Base-by-base conservation (phyloP, 306 rosid species). In the Crataegus laevigata region DNA sequence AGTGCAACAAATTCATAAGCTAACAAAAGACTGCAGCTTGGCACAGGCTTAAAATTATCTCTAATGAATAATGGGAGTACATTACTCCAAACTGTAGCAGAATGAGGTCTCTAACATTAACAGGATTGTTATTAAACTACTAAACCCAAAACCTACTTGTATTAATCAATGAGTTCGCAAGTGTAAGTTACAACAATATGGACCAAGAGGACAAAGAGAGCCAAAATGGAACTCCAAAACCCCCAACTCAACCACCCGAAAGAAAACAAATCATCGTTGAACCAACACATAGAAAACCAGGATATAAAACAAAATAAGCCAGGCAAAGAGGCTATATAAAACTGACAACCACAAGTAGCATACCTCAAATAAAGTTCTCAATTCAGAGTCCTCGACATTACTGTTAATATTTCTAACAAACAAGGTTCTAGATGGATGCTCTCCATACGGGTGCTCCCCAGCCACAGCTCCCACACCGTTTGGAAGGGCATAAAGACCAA, bases 371-470 rank as follows among this genome's bases (percentile, higher is more conserved):
- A 90, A 86, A 71, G 85, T 59, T 82, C 76, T 84, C 68, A 90
- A 67, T 75, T 87, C 97, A 70, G 93, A 79, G 70, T 93, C 98
- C 80, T 93, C 98, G 0, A 93, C 93, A 51, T 93, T 93, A 68
- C 96, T 93, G 69, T 93, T 93, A 83, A 93, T 93, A 82, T 93
- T 93, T 62, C 98, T 89, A 69, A 93, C 98, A 79, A 93, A 90
- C 77, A 93, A 75, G 69, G 98, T 93, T 85, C 98, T 93, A 62
- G 98, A 93, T 42, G 98, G 97, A 87, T 93, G 98, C 86, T 93
- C 98, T 67, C 98, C 98, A 42, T 88, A 93, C 5, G 98, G 98
- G 85, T 93, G 98, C 84, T 93, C 98, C 60, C 97, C 98, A 65
- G 93, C 97, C 79, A 90, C 87, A n/a, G 98, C 68, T 76, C 89